These are phyloP conservation scores for Colletotrichum sp. DNA, from an alignment of 2,329 filamentous ascomycete species.

Conservation along the genomic window DNA sequence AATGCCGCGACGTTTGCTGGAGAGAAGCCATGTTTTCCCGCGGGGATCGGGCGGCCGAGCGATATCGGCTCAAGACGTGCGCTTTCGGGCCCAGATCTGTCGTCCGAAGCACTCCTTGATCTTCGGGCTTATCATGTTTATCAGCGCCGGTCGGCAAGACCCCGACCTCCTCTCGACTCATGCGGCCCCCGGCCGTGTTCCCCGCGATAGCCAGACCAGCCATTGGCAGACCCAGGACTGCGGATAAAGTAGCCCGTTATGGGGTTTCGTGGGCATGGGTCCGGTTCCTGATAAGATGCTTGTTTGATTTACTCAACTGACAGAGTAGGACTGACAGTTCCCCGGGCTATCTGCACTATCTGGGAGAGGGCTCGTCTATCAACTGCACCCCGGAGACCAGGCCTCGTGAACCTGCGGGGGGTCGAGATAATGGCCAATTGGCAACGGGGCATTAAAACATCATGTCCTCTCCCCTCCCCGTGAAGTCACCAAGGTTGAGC, in stretches of 20 bases:
- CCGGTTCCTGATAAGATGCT: neutral
- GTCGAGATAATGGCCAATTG: slow-evolving; percentile 11
- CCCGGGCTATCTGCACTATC: slow-evolving; percentile 7
- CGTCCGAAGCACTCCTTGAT: neutral
- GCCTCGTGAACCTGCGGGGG: neutral
- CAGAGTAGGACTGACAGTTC: neutral
- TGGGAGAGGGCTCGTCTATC: neutral
- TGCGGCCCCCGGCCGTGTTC: neutral
- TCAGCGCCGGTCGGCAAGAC: neutral
- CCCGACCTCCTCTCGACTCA: neutral
- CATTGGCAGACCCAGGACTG: neutral
- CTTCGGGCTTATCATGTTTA: neutral
- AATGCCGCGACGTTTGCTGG: neutral
- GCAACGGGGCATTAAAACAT: slow-evolving; percentile 2
- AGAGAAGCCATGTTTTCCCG: neutral
- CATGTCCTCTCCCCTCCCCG: neutral
- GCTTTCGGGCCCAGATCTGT: neutral
- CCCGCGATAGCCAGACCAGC: slow-evolving; percentile 1
- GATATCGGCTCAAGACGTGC: slow-evolving; percentile 2
- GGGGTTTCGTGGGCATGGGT: neutral
- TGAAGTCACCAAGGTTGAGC: neutral
- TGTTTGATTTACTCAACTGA: neutral
- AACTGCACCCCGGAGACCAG: slow-evolving; percentile 3
- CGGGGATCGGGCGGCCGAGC: slow-evolving; percentile 4
- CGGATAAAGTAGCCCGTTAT: neutral